Conservation (phyloP, 345 rosid species). For the Turritis glabra region DNA sequence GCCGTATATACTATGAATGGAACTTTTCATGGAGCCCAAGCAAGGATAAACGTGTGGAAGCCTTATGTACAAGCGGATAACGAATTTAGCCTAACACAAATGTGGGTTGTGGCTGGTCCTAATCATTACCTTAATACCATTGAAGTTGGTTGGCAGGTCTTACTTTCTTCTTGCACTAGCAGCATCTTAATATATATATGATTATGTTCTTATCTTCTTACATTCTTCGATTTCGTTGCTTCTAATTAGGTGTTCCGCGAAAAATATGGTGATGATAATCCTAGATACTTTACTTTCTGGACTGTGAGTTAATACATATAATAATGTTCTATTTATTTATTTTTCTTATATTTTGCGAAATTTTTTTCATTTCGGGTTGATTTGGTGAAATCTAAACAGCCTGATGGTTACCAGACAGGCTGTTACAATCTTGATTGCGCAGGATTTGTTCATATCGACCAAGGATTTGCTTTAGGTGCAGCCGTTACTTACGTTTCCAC, state of each 20-base stretch:
- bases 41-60: not conserved
- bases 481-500: not conserved
- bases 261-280: not conserved
- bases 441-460: not conserved
- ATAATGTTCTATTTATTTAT: too few relatives aligned
- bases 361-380: too few relatives aligned
- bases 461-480: not conserved
- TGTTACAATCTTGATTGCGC: not conserved
- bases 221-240: not conserved
- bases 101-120: not conserved
- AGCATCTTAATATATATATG: not conserved
- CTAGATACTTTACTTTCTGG: not conserved
- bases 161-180: not conserved
- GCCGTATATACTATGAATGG: not conserved
- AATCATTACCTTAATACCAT: not conserved
- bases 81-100: constrained; percentile 7
- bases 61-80: not conserved
- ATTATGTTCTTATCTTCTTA: not conserved
- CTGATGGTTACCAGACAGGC: not conserved
- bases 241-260: not conserved
- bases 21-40: constrained; percentile 5
- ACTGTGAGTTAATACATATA: not conserved
- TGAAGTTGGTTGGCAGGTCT: constrained; percentile 12
- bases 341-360: too few relatives aligned
- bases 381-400: too few relatives aligned